Conservation (phyloP, 1,284 basidiomycete species). For the Naganishia liquefaciens region DNA sequence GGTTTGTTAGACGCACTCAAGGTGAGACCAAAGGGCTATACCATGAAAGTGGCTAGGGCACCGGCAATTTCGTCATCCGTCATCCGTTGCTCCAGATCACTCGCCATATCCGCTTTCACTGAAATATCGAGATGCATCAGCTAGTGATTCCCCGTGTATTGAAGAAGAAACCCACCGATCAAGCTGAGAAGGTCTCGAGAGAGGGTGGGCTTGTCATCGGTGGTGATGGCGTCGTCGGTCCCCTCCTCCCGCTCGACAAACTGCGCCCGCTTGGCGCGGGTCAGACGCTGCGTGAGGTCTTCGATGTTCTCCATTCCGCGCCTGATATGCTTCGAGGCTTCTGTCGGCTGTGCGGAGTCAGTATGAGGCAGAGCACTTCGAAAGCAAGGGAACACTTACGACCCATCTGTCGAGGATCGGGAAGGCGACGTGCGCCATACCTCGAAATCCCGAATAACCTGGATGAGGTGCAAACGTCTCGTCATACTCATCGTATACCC, state of each 20-base stretch:
- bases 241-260: constrained; percentile 35
- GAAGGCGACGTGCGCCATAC: constrained; percentile 32
- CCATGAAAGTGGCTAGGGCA: constrained; percentile 41
- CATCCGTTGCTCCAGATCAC: constrained; percentile 36
- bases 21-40: background rate
- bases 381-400: constrained; percentile 31
- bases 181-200: constrained; percentile 37
- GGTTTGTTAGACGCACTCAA: background rate
- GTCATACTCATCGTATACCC: constrained; percentile 38
- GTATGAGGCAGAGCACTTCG: background rate
- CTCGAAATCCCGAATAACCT: constrained; percentile 31
- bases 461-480: constrained; percentile 36
- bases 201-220: background rate
- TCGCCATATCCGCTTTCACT: constrained; percentile 39
- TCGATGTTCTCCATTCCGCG: constrained; percentile 39
- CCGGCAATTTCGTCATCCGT: constrained; percentile 40
- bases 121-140: background rate
- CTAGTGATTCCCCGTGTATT: background rate
- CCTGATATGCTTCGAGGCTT: constrained; percentile 34
- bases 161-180: constrained; percentile 33
- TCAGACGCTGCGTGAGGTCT: constrained; percentile 33
- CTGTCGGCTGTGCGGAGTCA: constrained; percentile 36
- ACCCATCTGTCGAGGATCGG: constrained; percentile 36
- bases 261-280: constrained; percentile 35
- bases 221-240: background rate